phyloP scores from a whole-genome alignment of 192 early-diverging fungal species.

The Coemansia sp. region DNA sequence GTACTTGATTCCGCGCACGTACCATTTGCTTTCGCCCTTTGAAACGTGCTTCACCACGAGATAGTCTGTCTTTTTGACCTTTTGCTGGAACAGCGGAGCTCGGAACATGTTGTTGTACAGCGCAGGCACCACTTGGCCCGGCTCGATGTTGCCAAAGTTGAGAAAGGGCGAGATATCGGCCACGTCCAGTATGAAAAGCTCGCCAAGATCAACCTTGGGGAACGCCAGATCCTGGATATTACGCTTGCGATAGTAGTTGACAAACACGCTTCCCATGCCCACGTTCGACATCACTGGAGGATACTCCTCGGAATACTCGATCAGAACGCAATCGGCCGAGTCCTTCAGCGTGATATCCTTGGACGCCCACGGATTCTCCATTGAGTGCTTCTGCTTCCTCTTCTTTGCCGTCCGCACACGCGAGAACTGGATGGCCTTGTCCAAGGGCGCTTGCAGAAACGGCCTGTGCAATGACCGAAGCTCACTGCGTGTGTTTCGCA shows the following conservation, averaged over 20 bases:
- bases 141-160: slow-evolving; percentile 92
- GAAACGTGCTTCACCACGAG: slow-evolving; percentile 78
- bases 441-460: slow-evolving; percentile 64
- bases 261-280: slow-evolving; percentile 93
- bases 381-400: slow-evolving; percentile 68
- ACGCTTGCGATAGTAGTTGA: slow-evolving; percentile 95
- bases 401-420: slow-evolving; percentile 74
- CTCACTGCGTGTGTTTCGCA: slow-evolving; percentile 77
- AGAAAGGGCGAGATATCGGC: slow-evolving; percentile 93
- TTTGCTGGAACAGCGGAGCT: slow-evolving; percentile 87
- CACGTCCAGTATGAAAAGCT: slow-evolving; percentile 81
- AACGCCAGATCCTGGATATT: slow-evolving; percentile 78
- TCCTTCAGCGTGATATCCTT: slow-evolving; percentile 93
- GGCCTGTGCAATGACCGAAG: slow-evolving; percentile 91
- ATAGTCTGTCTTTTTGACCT: slow-evolving; percentile 75
- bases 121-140: slow-evolving; percentile 85
- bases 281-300: slow-evolving; percentile 89
- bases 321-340: slow-evolving; percentile 73
- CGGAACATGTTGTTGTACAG: slow-evolving; percentile 95
- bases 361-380: slow-evolving; percentile 73
- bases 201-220: slow-evolving; percentile 82
- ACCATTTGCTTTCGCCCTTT: slow-evolving; percentile 84
- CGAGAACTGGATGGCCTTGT: slow-evolving; percentile 68
- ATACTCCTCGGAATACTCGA: slow-evolving; percentile 97
- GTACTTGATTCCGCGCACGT: slow-evolving; percentile 78